These are phyloP conservation scores for Coemansia sp. DNA, from an alignment of 192 early-diverging fungal species.

Conservation along the genomic window DNA sequence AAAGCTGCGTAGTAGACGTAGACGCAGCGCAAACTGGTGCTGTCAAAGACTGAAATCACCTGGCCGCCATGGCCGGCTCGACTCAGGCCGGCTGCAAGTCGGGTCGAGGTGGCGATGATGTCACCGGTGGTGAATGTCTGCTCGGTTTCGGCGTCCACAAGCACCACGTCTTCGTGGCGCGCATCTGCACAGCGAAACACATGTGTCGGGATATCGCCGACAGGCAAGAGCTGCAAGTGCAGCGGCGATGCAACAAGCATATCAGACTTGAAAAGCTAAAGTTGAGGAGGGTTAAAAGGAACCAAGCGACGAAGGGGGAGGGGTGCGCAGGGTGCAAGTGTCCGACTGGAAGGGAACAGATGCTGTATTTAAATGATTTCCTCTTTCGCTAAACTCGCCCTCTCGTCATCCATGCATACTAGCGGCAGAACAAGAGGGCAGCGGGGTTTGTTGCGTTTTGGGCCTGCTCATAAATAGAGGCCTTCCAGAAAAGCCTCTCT, in stretches of 20 bases:
- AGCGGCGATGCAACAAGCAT: constrained; percentile 49
- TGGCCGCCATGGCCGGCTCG: constrained; percentile 19
- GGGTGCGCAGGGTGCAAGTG: not conserved
- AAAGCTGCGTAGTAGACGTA: constrained; percentile 48
- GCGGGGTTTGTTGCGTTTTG: not conserved
- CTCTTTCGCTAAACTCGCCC: not conserved
- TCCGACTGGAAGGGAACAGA: not conserved
- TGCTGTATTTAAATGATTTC: not conserved
- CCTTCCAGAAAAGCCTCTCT: constrained; percentile 1
- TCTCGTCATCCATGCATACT: constrained; percentile 1
- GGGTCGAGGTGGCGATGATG: constrained; percentile 30
- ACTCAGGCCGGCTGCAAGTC: constrained; percentile 34
- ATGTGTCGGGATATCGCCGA: constrained; percentile 48
- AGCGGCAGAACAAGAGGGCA: not conserved
- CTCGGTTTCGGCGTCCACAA: constrained; percentile 37
- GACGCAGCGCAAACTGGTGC: constrained; percentile 35
- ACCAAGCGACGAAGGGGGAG: not conserved
- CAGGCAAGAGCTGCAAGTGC: constrained; percentile 22
- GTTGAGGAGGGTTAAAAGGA: no score
- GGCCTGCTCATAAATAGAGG: not conserved
- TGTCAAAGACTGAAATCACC: constrained; percentile 37
- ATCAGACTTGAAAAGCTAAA: not conserved
- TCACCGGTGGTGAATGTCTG: constrained; percentile 39
- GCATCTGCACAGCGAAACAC: constrained; percentile 40
- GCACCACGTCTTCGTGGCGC: constrained; percentile 25